Base-by-base conservation (phyloP, 176 grass and related monocot species). In the Lolium rigidum region DNA sequence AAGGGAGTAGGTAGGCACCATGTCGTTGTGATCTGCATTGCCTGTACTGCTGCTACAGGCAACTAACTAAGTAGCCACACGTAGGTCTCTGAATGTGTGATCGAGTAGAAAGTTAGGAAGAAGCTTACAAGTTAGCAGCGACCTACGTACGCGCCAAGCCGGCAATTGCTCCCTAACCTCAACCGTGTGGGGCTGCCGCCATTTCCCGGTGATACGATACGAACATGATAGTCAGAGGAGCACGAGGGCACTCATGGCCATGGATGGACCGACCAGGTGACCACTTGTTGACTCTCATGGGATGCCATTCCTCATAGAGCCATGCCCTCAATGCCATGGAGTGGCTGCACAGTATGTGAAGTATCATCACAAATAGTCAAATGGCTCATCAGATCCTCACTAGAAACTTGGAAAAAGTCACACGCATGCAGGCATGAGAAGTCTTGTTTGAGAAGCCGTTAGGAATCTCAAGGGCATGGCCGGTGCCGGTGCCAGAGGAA, bases 101-200 rank as follows among this genome's bases (percentile, higher is more conserved):
- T 35, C 31, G 31, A 35, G 31, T 35, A 35, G 31, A 35, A 35
- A 35, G n/a, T n/a, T n/a, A n/a, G 31, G 31, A 35, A 35, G 31
- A 60, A 22, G 22, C 60, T 63, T 12, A 63, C 1, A 63, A 13
- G 20, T 63, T 4, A 22, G 31, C 25, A 70, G 9, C 24, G 9
- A 77, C 51, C 31, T 35, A 35, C 31, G 31, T 49, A 63, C 1
- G 20, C 25, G 50, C 38, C 78, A 64, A 67, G 80, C 43, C 79
- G 78, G 10, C 80, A 87, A 66, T 90, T 80, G 57, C 84, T 87
- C 80, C 73, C 54, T 57, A 78, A 87, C 65, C 80, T 83, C 80
- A 83, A 79, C 74, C 65, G 65, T 26, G 87, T 83, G 57, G 70
- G 48, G 5, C 35, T 77, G 37, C 74, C 28, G 25, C 78, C 39